Evolutionary conservation across 345 rosid genomes (phyloP).

Genomic region (Brassica rapa): DNA sequence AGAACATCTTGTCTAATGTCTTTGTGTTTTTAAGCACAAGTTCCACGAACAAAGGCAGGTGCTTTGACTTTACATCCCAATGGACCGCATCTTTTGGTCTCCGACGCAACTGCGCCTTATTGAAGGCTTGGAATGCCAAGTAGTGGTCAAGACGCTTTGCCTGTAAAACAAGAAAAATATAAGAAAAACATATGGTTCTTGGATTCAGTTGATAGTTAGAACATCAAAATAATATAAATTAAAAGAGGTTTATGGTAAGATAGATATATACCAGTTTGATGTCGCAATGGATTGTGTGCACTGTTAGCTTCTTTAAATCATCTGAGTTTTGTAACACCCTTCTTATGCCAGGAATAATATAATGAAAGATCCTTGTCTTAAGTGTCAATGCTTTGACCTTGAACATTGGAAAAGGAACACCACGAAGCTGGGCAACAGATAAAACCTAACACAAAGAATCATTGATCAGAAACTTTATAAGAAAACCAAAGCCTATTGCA

Average conservation of each 20-base stretch:
- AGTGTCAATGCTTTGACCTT: neutral
- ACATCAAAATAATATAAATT: neutral
- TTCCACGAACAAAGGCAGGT: neutral
- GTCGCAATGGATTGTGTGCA: neutral
- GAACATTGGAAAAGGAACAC: constrained; percentile 1
- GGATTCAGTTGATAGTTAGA: constrained; percentile 4
- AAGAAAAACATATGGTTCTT: neutral
- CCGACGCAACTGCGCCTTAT: neutral
- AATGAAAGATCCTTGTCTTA: neutral
- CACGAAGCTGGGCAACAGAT: neutral
- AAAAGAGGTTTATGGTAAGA: neutral
- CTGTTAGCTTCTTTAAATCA: neutral
- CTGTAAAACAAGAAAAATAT: neutral
- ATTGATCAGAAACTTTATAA: neutral
- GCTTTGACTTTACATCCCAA: neutral
- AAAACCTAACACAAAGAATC: constrained; percentile 7
- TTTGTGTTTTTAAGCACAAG: constrained; percentile 14
- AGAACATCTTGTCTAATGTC: neutral
- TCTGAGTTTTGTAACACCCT: constrained; percentile 14
- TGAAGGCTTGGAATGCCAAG: neutral
- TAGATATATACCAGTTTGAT: constrained; percentile 2
- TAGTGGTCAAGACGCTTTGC: neutral
- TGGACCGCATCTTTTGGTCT: neutral
- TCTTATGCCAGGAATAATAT: constrained; percentile 5
- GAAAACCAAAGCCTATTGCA: neutral